These are phyloP conservation scores for Thalassiosira profunda DNA, from an alignment of 108 stramenopile genomes.

Conservation along the genomic window DNA sequence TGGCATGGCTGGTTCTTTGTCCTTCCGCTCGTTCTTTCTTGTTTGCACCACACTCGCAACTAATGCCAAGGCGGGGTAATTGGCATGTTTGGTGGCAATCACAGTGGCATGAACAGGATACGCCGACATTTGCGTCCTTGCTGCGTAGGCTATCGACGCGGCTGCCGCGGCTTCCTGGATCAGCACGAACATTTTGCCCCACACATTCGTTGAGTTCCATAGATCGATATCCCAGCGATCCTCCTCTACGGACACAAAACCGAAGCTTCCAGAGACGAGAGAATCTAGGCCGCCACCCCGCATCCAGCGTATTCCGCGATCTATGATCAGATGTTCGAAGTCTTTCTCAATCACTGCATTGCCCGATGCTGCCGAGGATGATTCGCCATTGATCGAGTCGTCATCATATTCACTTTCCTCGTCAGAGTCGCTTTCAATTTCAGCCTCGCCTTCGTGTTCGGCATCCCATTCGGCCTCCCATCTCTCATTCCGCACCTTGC, in stretches of 20 bases:
- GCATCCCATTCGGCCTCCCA: background rate
- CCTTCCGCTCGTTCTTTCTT: background rate
- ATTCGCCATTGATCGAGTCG: too few species aligned
- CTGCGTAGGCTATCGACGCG: background rate
- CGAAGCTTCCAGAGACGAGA: background rate
- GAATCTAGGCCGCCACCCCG: background rate
- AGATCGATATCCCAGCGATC: slow-evolving; percentile 7
- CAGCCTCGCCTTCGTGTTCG: background rate
- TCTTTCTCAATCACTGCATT: too few species aligned
- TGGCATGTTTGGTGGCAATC: slow-evolving; percentile 23
- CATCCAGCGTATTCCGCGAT: too few species aligned
- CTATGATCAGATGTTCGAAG: too few species aligned
- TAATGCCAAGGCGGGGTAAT: slow-evolving; percentile 33
- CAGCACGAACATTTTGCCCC: background rate
- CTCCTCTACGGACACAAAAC: background rate
- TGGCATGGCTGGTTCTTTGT: too few species aligned
- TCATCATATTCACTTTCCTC: slow-evolving; percentile 6
- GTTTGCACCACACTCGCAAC: slow-evolving; percentile 11
- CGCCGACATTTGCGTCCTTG: background rate
- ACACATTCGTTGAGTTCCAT: too few species aligned
- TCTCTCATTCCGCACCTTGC: background rate
- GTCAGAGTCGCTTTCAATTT: slow-evolving; percentile 2
- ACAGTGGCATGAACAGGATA: slow-evolving; percentile 26
- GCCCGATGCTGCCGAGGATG: too few species aligned
- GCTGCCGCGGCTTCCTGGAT: slow-evolving; percentile 4